These are phyloP conservation scores for Closterium sp. DNA, from an alignment of 139 green algal species.

Conservation along the genomic window DNA sequence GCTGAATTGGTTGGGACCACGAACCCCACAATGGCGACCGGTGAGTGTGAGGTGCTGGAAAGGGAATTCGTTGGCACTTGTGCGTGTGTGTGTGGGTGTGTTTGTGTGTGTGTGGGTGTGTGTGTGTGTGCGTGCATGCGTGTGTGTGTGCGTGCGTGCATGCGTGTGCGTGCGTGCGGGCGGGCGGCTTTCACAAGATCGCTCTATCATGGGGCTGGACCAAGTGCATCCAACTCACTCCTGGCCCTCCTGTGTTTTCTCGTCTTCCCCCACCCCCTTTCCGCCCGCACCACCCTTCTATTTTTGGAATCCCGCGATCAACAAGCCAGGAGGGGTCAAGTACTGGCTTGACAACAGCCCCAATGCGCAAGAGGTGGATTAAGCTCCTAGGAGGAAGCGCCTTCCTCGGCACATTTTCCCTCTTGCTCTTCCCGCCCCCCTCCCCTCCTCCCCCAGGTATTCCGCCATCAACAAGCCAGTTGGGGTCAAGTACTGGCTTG, in stretches of 20 bases:
- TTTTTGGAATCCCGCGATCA: constrained; percentile 53
- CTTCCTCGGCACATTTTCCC: too few relatives aligned
- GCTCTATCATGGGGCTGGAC: constrained; percentile 17
- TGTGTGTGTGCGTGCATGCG: not conserved
- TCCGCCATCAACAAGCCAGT: constrained; percentile 58
- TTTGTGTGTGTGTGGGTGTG: not conserved
- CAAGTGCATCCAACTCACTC: too few relatives aligned
- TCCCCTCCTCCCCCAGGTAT: constrained; percentile 30
- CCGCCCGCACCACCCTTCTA: not conserved
- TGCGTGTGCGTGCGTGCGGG: not conserved
- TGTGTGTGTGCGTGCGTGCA: not conserved
- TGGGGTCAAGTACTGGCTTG: constrained; percentile 50
- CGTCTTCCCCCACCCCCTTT: too few relatives aligned
- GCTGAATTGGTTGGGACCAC: too few relatives aligned
- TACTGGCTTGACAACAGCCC: constrained; percentile 53
- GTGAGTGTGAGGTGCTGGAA: too few relatives aligned
- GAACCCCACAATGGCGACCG: too few relatives aligned
- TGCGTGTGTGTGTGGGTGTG: not conserved
- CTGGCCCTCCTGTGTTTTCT: too few relatives aligned
- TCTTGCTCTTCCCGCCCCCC: not conserved
- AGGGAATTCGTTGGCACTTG: too few relatives aligned
- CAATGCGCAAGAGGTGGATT: constrained; percentile 45
- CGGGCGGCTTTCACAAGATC: constrained; percentile 17
- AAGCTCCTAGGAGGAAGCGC: constrained; percentile 25
- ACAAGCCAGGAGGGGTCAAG: constrained; percentile 51